Percentiles rank a stretch among this genome's conserved stretches.
Conservation (phyloP, 257 asterid species). For the Linderniella brevidens region DNA sequence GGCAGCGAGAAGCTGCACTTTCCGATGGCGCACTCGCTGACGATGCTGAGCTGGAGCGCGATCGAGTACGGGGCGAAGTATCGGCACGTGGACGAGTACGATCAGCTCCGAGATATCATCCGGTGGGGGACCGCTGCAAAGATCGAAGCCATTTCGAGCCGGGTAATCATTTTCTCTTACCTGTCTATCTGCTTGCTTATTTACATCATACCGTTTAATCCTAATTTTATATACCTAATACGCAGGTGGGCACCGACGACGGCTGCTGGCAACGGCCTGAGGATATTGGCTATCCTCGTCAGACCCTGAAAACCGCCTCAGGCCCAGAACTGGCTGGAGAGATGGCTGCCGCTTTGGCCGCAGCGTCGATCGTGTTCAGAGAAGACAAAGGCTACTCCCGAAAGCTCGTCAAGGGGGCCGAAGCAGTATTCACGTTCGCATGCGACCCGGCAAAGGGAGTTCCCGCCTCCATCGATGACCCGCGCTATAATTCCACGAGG, state of each 20-base stretch:
- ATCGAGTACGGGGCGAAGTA: conserved; percentile 77
- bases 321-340: conserved; percentile 77
- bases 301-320: conserved; percentile 20
- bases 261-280: conserved; percentile 82
- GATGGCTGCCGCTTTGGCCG: conserved; percentile 76
- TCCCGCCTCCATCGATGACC: conserved; percentile 28
- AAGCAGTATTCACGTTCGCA: conserved; percentile 39
- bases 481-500: conserved; percentile 61
- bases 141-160: conserved; percentile 49
- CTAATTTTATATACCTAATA: no score
- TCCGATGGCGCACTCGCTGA: conserved; percentile 85
- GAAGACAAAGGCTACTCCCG: conserved; percentile 31
- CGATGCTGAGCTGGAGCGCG: conserved; percentile 86
- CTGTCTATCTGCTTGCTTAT: no score
- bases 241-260: conserved; percentile 65
- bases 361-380: conserved; percentile 79
- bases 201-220: no score
- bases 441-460: conserved; percentile 18
- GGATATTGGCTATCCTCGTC: conserved; percentile 59
- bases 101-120: conserved; percentile 49
- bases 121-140: conserved; percentile 75
- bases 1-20: conserved; percentile 63
- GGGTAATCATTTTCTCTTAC: conserved; percentile 55
- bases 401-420: conserved; percentile 41
- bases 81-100: conserved; percentile 51